phyloP scores from a whole-genome alignment of 495 filamentous ascomycete species.

The Penicillium longicatenatum region DNA sequence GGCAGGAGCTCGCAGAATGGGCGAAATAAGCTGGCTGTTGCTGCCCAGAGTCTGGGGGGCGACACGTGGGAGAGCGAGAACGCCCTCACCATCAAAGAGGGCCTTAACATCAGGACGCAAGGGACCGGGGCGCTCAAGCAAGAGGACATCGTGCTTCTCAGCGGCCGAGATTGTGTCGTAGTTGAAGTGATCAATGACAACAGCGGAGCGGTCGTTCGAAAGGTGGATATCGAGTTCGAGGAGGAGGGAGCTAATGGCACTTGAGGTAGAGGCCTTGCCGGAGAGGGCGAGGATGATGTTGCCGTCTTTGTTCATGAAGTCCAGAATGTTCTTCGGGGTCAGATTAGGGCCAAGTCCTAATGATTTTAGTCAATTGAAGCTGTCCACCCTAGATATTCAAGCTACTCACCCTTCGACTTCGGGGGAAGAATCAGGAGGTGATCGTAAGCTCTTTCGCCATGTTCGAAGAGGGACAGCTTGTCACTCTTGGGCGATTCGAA shows the following conservation, averaged over 20 bases:
- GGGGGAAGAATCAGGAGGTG: constrained; percentile 85
- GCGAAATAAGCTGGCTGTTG: constrained; percentile 69
- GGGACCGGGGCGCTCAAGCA: constrained; percentile 65
- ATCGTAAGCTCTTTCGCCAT: constrained; percentile 87
- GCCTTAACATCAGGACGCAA: constrained; percentile 71
- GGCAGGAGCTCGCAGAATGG: constrained; percentile 75
- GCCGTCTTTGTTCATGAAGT: constrained; percentile 88
- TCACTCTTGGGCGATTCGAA: constrained; percentile 88
- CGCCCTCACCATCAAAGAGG: constrained; percentile 70
- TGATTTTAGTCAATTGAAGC: constrained; percentile 31
- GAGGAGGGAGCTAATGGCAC: constrained; percentile 79
- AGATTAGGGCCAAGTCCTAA: constrained; percentile 83
- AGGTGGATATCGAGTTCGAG: constrained; percentile 90
- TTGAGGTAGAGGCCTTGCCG: constrained; percentile 69
- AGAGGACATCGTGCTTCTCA: constrained; percentile 86
- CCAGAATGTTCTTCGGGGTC: constrained; percentile 81
- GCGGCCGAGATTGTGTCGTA: constrained; percentile 74
- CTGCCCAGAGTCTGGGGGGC: constrained; percentile 81
- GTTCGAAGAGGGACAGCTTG: constrained; percentile 76
- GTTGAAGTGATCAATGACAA: constrained; percentile 94
- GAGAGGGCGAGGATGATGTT: constrained; percentile 92
- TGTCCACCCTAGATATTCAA: background rate
- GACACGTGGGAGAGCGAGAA: constrained; percentile 78
- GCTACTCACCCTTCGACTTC: constrained; percentile 76
- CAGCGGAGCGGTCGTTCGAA: constrained; percentile 76